Percentiles rank a stretch among this genome's conserved stretches.
Evolutionary conservation across 2,329 filamentous ascomycete genomes (phyloP).

Genomic region (Trichoderma oligosporum): DNA sequence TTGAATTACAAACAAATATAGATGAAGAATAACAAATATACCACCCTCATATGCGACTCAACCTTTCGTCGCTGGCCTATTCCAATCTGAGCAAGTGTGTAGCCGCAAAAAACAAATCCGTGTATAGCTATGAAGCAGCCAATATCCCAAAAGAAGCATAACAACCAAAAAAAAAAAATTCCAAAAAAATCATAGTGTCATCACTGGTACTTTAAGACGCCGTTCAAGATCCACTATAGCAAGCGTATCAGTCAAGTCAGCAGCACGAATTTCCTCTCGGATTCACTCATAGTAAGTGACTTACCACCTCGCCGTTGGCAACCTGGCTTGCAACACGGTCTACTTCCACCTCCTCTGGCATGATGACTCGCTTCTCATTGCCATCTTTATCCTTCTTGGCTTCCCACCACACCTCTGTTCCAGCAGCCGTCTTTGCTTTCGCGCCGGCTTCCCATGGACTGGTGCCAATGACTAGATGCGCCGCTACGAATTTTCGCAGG

Average conservation of each 20-base stretch:
- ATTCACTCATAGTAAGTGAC: conserved; percentile 24
- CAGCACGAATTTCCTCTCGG: neutral
- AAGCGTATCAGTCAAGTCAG: neutral
- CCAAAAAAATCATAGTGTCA: neutral
- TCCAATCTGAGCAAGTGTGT: neutral
- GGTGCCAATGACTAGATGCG: conserved; percentile 70
- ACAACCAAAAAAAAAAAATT: too few relatives aligned
- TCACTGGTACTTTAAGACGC: conserved; percentile 45
- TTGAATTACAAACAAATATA: too few relatives aligned
- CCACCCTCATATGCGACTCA: neutral
- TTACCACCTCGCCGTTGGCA: conserved; percentile 76
- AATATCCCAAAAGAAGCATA: too few relatives aligned
- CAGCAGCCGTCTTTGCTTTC: conserved; percentile 61
- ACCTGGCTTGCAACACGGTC: conserved; percentile 70
- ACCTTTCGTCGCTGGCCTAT: too few relatives aligned
- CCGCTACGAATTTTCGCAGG: conserved; percentile 75
- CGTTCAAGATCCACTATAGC: conserved; percentile 61
- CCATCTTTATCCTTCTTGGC: conserved; percentile 36
- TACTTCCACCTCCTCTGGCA: conserved; percentile 78
- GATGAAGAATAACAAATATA: neutral
- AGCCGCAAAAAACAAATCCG: neutral
- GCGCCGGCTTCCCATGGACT: conserved; percentile 70
- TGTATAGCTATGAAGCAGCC: neutral
- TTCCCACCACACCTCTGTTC: conserved; percentile 78
- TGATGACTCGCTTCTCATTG: conserved; percentile 65